Base-by-base conservation (phyloP, 257 asterid genomes). In the Nicotiana paniculata region DNA sequence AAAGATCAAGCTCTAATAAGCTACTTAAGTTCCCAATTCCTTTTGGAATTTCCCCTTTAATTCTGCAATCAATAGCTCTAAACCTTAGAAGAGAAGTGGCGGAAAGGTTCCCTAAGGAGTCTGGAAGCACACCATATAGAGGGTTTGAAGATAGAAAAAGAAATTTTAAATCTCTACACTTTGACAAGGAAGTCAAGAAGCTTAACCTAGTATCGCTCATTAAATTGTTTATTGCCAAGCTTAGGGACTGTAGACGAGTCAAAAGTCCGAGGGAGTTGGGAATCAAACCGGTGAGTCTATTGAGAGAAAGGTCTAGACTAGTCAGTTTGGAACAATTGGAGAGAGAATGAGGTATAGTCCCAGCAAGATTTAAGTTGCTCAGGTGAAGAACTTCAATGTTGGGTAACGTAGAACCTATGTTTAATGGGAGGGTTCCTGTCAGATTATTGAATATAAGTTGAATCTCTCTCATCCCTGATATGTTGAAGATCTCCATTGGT, bases 21-120 rank as follows among this genome's bases (percentile, higher is more conserved):
- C 21, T 66, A 10, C 75, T 66, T 66, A 66, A 66, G 28, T 78
- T 61, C 53, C 85, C 81, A 26, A 85, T 77, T 58, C 68, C 87
- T 43, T 64, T 15, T 13, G 87, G 83, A 15, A 85, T 62, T 46
- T 58, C 70, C 26, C 87, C 87, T 77, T 74, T 65, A 48, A 54
- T 62, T 28, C 46, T 3, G 66, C 6, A 26, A 24, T 17, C 35
- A 66, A 2, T 0, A 28, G 3, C 46, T 4, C 0, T 2, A 67
- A 67, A 33, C 37, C 21, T 26, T 8, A 5, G 12, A 16, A 35
- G 18, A 79, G 51, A 30, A 67, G 48, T 8, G 28, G 3, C 4
- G 1, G 39, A 30, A 17, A 67, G 76, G 66, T 59, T 59, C 5
- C 32, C 5, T 21, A 59, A 3, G 32, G 66, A 8, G 9, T 0